Percentiles rank a stretch among this genome's conserved stretches.
Evolutionary conservation across 1,139 yeast genomes (phyloP).

Genomic region (Nadsonia commutata): DNA sequence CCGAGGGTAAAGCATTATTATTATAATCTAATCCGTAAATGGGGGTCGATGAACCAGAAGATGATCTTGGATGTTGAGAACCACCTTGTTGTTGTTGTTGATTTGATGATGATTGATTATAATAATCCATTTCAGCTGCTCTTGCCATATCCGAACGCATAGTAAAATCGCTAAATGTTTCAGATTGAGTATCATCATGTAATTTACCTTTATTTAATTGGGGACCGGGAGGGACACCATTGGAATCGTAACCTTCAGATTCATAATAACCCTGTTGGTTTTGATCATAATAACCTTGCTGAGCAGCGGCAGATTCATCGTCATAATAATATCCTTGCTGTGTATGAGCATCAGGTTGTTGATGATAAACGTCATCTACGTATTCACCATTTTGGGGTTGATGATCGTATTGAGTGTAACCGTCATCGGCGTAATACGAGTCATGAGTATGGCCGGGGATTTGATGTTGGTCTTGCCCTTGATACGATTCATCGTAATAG

Average conservation of each 20-base stretch:
- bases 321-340: constrained; percentile 22
- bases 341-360: constrained; percentile 15
- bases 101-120: constrained; percentile 24
- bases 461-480: not conserved
- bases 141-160: constrained; percentile 29
- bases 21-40: constrained; percentile 76
- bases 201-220: constrained; percentile 16
- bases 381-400: constrained; percentile 9
- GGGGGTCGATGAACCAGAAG: constrained; percentile 94
- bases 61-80: constrained; percentile 38
- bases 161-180: constrained; percentile 30
- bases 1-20: constrained; percentile 36
- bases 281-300: constrained; percentile 16
- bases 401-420: constrained; percentile 8
- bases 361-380: constrained; percentile 19
- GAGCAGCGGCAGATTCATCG: constrained; percentile 18
- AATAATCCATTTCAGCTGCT: constrained; percentile 26
- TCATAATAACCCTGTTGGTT: constrained; percentile 11
- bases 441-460: constrained; percentile 9
- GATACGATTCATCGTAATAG: constrained; percentile 1
- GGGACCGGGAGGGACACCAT: constrained; percentile 10
- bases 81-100: constrained; percentile 13
- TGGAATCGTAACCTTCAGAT: constrained; percentile 10
- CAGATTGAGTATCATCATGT: constrained; percentile 24
- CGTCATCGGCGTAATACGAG: constrained; percentile 15